Evolutionary conservation across 1,284 basidiomycete species (phyloP), one percentile per base, ranked within the genome.

Genomic region (Ceratobasidium sp.): DNA sequence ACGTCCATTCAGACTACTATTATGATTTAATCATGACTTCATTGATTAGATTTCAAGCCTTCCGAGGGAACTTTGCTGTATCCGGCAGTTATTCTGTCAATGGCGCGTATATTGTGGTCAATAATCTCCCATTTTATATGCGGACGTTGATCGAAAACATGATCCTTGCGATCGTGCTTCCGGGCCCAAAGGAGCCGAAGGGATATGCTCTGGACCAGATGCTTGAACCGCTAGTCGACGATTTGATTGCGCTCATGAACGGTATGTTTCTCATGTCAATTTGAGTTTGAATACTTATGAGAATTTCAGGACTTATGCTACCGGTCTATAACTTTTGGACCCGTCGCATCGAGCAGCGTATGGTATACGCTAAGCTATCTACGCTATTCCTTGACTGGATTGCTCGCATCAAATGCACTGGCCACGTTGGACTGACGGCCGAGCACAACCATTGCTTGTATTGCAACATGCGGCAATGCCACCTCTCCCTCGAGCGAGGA

Each of bases 361-460:
- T 35, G 14, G 57, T 59, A 9, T 41, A 59, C 21, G 16, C 57
- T 14, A 28, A 21, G 2, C 57, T 58, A 9, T 58, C 57, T 2
- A 11, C 35, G 8, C n/a, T 58, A 2, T 23, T 58, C n/a, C 35
- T 58, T n/a, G 57, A 58, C 26, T 58, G 57, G 57, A 28, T 32
- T 2, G 57, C 57, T 4, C 23, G 57, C 14, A 58, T 58, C 57
- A 58, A 58, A 23, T 58, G 57, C n/a, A 58, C 57, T 23, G 57
- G 57, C 4, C 57, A 58, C 26, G 46, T 52, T 9, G 44, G 47
- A 14, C 9, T 49, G 4, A 23, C 57, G 11, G 14, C 57, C 5
- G 62, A 64, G 30, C 44, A 64, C 14, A 64, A 64, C 35, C 62
- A 64, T 18, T 64, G 62, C 28, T 21, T 50, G 30, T 64, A 50